Base-by-base conservation (phyloP, 1,284 basidiomycete species). In the Apiotrichum laibachii region DNA sequence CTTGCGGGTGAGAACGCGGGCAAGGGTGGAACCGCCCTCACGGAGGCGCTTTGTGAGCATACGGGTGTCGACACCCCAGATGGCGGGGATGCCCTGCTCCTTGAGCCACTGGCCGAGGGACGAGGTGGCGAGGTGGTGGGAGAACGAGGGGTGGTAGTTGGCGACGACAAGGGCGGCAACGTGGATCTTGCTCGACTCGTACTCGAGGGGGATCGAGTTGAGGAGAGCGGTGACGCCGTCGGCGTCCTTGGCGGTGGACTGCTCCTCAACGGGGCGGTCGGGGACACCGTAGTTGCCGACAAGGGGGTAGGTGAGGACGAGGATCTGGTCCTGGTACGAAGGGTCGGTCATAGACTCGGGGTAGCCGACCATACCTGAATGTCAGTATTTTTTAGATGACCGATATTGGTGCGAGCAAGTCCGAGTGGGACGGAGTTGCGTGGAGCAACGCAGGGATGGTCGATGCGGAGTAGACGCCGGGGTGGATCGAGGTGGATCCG, bases 261-360 rank as follows among this genome's bases (percentile, higher is more conserved):
- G 51, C 53, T 59, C 59, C 13, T 84, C 78, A 48, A 81, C 77
- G 51, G 80, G 73, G 45, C 93, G 86, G 64, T 84, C 83, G 56
- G 96, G 96, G n/a, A 99, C 94, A 77, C 96, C 96, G 75, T 99
- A 99, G 79, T 98, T 98, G 57, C 96, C 96, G 67, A 98, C 84
- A 68, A 99, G 83, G 6, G 96, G 96, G 81, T 97, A 99, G 7
- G 96, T 99, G 67, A 99, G 84, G 62, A 99, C 88, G 61, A 99
- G 87, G 73, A 99, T 99, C 80, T 99, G 96, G 53, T 93, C 93
- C 77, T 95, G 88, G 80, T 99, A 99, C 3, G 96, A 99, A 18
- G 96, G 96, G 79, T 99, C 96, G 52, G 96, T 99, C 65, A 99
- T 82, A 18, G 96, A 98, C 76, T 99, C 96, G 61, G 93, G 94